phyloP scores from a whole-genome alignment of 352 stramenopile genomes.

The Elongisporangium senticosum region DNA sequence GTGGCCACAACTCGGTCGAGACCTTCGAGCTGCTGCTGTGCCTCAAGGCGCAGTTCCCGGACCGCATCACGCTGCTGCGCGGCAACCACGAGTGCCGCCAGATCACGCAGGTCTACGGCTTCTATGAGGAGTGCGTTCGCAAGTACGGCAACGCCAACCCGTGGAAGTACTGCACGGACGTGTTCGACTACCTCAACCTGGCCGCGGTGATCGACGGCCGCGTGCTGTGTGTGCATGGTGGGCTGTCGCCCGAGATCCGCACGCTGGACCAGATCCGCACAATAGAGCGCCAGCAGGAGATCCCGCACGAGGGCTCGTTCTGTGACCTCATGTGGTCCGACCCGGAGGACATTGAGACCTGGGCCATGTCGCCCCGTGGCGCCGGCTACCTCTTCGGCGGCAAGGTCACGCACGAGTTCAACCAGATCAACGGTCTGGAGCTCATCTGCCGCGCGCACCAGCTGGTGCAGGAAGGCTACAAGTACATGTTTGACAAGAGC shows the following conservation, averaged over 20 bases:
- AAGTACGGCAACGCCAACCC: slow-evolving; percentile 96
- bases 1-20: slow-evolving; percentile 88
- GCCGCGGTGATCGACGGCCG: slow-evolving; percentile 91
- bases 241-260: slow-evolving; percentile 91
- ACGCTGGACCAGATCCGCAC: slow-evolving; percentile 94
- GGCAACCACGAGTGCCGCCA: slow-evolving; percentile 91
- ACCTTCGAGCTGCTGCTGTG: slow-evolving; percentile 86
- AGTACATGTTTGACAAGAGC: slow-evolving; percentile 89
- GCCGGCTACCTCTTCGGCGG: slow-evolving; percentile 85
- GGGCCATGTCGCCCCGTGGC: slow-evolving; percentile 85
- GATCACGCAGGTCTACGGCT: slow-evolving; percentile 97
- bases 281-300: slow-evolving; percentile 96
- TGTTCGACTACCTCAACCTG: slow-evolving; percentile 96
- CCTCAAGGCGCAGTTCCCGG: slow-evolving; percentile 83
- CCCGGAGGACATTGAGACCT: slow-evolving; percentile 92
- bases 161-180: slow-evolving; percentile 95
- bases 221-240: slow-evolving; percentile 93
- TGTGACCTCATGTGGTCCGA: slow-evolving; percentile 99
- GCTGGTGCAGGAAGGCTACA: slow-evolving; percentile 88
- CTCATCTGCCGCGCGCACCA: slow-evolving; percentile 88
- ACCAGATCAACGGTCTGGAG: slow-evolving; percentile 88
- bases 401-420: slow-evolving; percentile 87
- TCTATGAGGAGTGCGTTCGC: slow-evolving; percentile 96
- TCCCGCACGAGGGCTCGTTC: slow-evolving; percentile 94
- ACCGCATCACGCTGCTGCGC: slow-evolving; percentile 84